A percentile compares a stretch with the other conserved stretches of the same genome.
These are phyloP conservation scores for Phialocephala subalpina DNA, from an alignment of 2,329 filamentous ascomycete species.

Conservation along the genomic window DNA sequence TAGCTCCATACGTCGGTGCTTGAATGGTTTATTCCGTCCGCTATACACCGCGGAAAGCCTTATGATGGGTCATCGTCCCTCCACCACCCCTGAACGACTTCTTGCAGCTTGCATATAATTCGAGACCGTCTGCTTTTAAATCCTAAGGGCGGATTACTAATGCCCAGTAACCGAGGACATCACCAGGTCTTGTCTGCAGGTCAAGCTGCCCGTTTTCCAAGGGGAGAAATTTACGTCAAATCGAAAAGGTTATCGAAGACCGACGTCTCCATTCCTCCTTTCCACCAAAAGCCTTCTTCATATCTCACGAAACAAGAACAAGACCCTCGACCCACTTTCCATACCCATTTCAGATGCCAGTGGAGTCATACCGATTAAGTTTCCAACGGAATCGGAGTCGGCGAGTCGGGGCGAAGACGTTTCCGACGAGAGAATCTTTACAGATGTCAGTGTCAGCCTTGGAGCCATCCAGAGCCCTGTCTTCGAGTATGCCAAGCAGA, in stretches of 20 bases:
- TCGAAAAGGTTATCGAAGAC: too few species aligned
- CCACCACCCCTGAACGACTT: neutral
- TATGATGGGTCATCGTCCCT: conserved; percentile 7
- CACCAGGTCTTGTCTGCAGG: neutral
- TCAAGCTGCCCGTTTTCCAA: neutral
- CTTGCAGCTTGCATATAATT: neutral
- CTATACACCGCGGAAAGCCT: conserved; percentile 12
- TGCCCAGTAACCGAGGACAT: neutral
- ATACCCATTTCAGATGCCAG: neutral
- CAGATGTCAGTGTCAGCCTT: neutral
- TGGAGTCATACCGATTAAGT: neutral
- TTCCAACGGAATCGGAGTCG: neutral
- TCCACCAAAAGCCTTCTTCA: too few species aligned
- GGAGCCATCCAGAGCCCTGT: neutral
- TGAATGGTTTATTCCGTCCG: neutral
- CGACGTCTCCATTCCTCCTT: too few species aligned
- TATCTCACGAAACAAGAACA: neutral
- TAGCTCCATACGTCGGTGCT: conserved; percentile 2
- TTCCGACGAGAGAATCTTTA: neutral
- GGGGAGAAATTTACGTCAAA: neutral
- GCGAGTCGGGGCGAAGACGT: neutral
- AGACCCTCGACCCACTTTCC: neutral
- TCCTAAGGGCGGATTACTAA: neutral
- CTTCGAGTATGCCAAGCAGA: neutral
- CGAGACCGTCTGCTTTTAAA: neutral